Base-by-base conservation (phyloP, 306 rosid genomes). In the Fagus sylvatica region DNA sequence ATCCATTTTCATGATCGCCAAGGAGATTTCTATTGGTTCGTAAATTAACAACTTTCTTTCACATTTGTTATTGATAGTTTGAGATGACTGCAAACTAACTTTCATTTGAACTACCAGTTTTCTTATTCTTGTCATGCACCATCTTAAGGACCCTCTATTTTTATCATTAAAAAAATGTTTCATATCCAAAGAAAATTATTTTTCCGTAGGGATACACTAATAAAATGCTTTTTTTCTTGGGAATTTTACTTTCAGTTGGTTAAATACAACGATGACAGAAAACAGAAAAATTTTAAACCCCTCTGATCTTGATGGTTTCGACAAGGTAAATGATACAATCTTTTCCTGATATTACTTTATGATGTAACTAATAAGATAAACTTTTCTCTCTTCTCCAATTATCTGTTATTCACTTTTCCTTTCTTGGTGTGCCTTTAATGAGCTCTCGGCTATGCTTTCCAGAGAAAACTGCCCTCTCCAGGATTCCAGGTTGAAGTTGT, bases 11-110 rank as follows among this genome's bases (percentile, higher is more conserved):
- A 91, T 71, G 96, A 93, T 49, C 96, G 97, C 54, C 98, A 93
- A 80, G 99, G 99, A 86, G 98, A 96, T 83, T 96, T 93, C 88
- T 93, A 93, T 84, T 96, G 98, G 99, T 96, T 77, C 12, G 87
- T 71, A 33, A 57, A 42, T n/a, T 74, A 64, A 41, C 53, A 69
- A 54, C 62, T 73, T 75, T 37, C 74, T 48, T 76, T 51, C 46
- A 1, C 43, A 46, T 46, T 61, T 16, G 37, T 72, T 13, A 46
- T 75, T 74, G 61, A 39, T 22, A 67, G 43, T 78, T 81, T 53
- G 33, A 67, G 68, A 56, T 51, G 53, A 72, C 72, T 34, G 69
- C 76, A 62, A 62, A 51, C 60, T 69, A 36, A 19, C 17, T 64
- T 36, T 79, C 61, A 40, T 56, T 70, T 70, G 55, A 61, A 73